Base-by-base conservation (phyloP, 345 rosid species). In the Moringa oleifera region DNA sequence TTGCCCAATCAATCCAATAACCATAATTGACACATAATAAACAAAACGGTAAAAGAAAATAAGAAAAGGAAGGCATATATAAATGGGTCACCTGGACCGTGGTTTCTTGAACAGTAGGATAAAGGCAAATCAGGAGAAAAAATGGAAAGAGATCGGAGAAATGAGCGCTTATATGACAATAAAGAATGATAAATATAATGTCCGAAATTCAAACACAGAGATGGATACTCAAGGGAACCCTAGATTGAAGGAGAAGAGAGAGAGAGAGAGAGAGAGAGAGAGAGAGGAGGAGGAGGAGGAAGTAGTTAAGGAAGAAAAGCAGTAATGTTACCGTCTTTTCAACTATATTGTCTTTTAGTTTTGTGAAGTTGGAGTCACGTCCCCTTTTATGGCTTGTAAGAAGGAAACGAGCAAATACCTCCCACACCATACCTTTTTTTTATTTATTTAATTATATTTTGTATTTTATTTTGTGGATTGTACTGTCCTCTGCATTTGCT, bases 351-450 rank as follows among this genome's bases (percentile, higher is more conserved):
- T 59, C 76, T 45, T 59, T 52, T 41, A 1, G 9, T 4, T 41
- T 41, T 11, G 11, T 18, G 0, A 57, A 33, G 33, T 53, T 63
- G 23, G 64, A 73, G 54, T 69, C 54, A 61, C 76, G 67, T 41
- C 57, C 59, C 72, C 49, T 79, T 79, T 79, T 81, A 73, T 72
- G 62, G 13, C 62, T 66, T 57, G 49, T 63, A 52, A 33, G 61
- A 47, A 60, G 28, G 16, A 16, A 46, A 69, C 66, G 67, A 18
- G 57, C 67, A 60, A 69, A n/a, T 33, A 31, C 62, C n/a, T n/a
- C n/a, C 70, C 65, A 64, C 68, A 51, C 70, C 71, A 71, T 55
- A 24, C 23, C n/a, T 46, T 22, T 57, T 5, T 24, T 36, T 12
- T 55, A 22, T 23, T 73, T 25, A n/a, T n/a, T n/a, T 59, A 6